These are phyloP conservation scores for Gymnopilus junonius DNA, from an alignment of 768 basidiomycete species.

Conservation along the genomic window DNA sequence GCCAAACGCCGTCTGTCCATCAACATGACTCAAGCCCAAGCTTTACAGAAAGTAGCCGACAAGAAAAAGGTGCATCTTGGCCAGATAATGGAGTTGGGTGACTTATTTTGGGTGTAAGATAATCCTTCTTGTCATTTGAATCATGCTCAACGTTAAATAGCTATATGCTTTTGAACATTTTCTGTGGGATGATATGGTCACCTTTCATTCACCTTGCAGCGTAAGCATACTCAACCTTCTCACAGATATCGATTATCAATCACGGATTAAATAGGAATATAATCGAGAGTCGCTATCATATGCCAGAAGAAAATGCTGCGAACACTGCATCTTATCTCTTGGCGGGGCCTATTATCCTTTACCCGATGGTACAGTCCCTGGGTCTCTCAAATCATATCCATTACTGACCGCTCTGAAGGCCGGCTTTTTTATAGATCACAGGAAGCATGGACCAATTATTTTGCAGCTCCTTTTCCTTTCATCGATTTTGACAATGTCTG, in stretches of 20 bases:
- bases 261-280: conserved; percentile 56
- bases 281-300: conserved; percentile 66
- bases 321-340: conserved; percentile 73
- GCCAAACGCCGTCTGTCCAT: conserved; percentile 46
- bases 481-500: conserved; percentile 59
- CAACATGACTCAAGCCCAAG: conserved; percentile 60
- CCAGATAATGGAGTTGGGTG: conserved; percentile 69
- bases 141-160: conserved; percentile 33
- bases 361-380: conserved; percentile 59
- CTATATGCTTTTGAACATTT: conserved; percentile 74
- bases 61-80: conserved; percentile 64
- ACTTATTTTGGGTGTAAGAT: conserved; percentile 78
- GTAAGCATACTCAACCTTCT: conserved; percentile 41
- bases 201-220: conserved; percentile 80
- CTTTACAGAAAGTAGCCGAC: conserved; percentile 65
- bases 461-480: conserved; percentile 62
- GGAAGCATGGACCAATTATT: conserved; percentile 60
- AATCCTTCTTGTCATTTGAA: neutral
- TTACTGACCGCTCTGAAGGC: conserved; percentile 40
- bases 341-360: conserved; percentile 68
- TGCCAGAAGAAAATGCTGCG: conserved; percentile 65
- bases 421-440: conserved; percentile 67
- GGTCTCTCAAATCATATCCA: neutral
- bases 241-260: neutral
- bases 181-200: conserved; percentile 79